Conservation (phyloP, 2,329 filamentous ascomycete species). For the Dothistroma septosporum region DNA sequence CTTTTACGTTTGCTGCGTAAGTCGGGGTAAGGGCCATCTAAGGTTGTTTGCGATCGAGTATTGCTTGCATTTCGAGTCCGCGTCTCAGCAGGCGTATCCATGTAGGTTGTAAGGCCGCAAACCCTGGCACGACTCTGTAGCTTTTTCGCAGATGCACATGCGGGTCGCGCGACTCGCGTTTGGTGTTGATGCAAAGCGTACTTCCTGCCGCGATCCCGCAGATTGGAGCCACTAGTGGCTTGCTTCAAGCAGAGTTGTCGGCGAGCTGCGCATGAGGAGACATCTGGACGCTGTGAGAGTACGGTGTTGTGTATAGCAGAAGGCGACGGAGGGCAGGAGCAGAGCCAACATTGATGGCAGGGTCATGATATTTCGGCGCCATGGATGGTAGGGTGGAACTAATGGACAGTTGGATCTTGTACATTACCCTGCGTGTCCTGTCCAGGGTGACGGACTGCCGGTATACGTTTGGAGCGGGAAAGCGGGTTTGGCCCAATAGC, state of each 20-base stretch:
- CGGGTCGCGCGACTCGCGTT: slow-evolving; percentile 15
- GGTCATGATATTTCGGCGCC: not conserved
- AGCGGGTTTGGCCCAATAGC: not conserved
- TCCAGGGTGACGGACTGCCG: not conserved
- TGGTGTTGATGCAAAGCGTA: slow-evolving; percentile 1
- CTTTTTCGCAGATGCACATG: slow-evolving; percentile 16
- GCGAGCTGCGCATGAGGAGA: not conserved
- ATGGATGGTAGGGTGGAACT: not conserved
- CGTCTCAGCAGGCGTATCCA: slow-evolving; percentile 18
- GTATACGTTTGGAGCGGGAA: not conserved
- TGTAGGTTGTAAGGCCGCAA: slow-evolving; percentile 15
- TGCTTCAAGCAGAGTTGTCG: not conserved
- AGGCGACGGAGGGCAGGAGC: not conserved
- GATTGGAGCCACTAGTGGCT: slow-evolving; percentile 5
- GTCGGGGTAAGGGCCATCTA: slow-evolving; percentile 9
- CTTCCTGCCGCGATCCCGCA: not conserved
- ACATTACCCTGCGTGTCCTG: too few species aligned
- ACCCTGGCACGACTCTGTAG: slow-evolving; percentile 21
- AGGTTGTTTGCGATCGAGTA: slow-evolving; percentile 14
- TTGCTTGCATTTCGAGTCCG: slow-evolving; percentile 15
- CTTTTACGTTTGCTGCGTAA: slow-evolving; percentile 18
- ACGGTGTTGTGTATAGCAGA: not conserved
- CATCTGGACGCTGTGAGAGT: not conserved
- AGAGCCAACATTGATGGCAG: not conserved
- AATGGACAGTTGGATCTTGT: not conserved